A percentile compares a stretch with the other conserved stretches of the same genome.
These are phyloP conservation scores for Ustilago esculenta DNA, from an alignment of 1,284 basidiomycete genomes.

Conservation along the genomic window DNA sequence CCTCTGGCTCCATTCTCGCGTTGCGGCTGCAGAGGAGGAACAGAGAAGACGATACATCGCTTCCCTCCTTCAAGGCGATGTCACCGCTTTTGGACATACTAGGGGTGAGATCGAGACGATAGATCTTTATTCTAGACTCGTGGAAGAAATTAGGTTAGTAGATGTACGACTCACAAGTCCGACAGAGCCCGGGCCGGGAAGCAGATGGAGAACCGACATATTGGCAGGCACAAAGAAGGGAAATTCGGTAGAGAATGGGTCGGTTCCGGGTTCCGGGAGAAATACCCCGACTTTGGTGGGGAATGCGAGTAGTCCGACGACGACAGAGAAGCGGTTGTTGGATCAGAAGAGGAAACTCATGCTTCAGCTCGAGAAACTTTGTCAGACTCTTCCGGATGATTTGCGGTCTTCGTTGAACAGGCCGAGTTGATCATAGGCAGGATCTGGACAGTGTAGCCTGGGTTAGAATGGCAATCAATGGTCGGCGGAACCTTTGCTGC, in stretches of 20 bases:
- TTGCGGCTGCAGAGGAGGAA: constrained; percentile 59
- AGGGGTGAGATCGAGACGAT: constrained; percentile 58
- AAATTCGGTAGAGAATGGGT: not conserved
- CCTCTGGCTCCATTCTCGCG: constrained; percentile 57
- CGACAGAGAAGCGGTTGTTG: constrained; percentile 44
- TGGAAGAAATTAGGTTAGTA: constrained; percentile 53
- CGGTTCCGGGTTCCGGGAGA: too few species aligned
- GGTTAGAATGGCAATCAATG: too few species aligned
- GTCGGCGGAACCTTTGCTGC: too few species aligned
- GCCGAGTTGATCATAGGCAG: too few species aligned
- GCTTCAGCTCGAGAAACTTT: constrained; percentile 43
- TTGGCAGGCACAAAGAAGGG: not conserved
- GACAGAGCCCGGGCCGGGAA: constrained; percentile 46
- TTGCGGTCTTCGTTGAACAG: constrained; percentile 30
- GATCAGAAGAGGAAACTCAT: constrained; percentile 41
- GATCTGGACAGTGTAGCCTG: too few species aligned
- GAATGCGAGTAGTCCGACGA: not conserved
- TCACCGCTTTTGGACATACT: constrained; percentile 44
- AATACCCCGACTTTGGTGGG: constrained; percentile 14
- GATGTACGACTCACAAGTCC: constrained; percentile 46
- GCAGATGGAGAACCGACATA: constrained; percentile 50
- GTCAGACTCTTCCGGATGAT: constrained; percentile 53
- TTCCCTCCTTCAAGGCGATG: constrained; percentile 54
- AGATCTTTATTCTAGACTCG: constrained; percentile 54
- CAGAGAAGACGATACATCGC: constrained; percentile 55